These are phyloP conservation scores for Naganishia cerealis DNA, from an alignment of 1,284 basidiomycete genomes.

Conservation along the genomic window DNA sequence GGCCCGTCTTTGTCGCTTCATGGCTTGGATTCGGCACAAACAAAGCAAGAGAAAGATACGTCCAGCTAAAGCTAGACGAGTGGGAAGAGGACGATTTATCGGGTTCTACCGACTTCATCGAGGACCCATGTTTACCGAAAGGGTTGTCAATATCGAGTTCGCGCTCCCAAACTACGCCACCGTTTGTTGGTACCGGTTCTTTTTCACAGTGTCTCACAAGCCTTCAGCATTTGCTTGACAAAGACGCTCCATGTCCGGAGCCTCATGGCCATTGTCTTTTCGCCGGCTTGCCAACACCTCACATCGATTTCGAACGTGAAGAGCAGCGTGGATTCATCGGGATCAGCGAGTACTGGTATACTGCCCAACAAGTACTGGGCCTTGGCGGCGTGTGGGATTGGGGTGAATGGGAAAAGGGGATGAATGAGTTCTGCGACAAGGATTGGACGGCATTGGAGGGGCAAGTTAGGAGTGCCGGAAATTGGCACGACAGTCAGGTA, in stretches of 20 bases:
- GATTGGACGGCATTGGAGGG: constrained; percentile 75
- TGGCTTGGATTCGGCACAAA: constrained; percentile 99
- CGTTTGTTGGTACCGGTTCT: constrained; percentile 82
- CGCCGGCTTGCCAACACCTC: constrained; percentile 83
- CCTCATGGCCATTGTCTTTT: constrained; percentile 83
- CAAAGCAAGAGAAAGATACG: constrained; percentile 87
- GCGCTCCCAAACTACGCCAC: constrained; percentile 60
- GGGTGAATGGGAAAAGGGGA: constrained; percentile 90
- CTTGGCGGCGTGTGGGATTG: constrained; percentile 94
- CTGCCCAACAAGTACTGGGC: constrained; percentile 91
- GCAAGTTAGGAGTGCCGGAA: constrained; percentile 58
- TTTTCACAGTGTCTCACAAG: constrained; percentile 78
- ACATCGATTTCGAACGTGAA: constrained; percentile 83
- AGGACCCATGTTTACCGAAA: constrained; percentile 87
- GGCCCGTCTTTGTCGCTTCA: constrained; percentile 94
- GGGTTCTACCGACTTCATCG: constrained; percentile 52
- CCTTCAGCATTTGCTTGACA: constrained; percentile 80
- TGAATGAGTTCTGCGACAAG: constrained; percentile 77
- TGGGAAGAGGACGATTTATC: constrained; percentile 46
- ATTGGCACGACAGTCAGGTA: constrained; percentile 24
- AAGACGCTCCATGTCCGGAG: constrained; percentile 71
- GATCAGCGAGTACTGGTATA: constrained; percentile 99
- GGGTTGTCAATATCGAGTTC: constrained; percentile 61
- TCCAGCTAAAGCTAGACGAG: constrained; percentile 65
- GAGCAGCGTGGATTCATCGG: constrained; percentile 79